A percentile compares a stretch with the other conserved stretches of the same genome.
phyloP scores from a whole-genome alignment of 2,329 filamentous ascomycete genomes.

The Tolypocladium tundrense region DNA sequence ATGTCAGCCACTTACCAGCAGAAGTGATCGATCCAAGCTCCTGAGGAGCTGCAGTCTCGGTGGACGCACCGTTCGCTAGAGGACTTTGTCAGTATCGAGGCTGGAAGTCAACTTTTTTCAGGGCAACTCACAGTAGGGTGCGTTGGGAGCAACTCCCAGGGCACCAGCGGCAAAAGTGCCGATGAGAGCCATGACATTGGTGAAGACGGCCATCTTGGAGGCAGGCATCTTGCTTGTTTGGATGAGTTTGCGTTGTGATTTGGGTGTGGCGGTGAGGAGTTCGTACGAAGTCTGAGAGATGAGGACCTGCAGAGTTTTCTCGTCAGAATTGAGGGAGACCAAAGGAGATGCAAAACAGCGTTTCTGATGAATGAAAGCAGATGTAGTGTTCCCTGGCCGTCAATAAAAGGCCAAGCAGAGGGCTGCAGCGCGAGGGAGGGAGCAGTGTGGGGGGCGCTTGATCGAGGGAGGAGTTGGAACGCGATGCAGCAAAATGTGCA shows the following conservation, averaged over 20 bases:
- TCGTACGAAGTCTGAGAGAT: neutral
- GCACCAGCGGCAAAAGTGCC: constrained; percentile 10
- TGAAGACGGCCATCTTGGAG: constrained; percentile 16
- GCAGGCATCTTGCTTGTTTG: constrained; percentile 13
- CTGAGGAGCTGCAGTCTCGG: constrained; percentile 18
- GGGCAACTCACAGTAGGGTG: constrained; percentile 3
- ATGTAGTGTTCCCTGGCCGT: neutral
- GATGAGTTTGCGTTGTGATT: neutral
- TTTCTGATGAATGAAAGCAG: neutral
- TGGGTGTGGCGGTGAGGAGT: neutral
- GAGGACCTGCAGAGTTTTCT: neutral
- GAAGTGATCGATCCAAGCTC: constrained; percentile 20
- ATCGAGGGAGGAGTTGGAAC: neutral
- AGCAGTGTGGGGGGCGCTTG: neutral
- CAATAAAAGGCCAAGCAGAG: neutral
- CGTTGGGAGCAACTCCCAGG: constrained; percentile 5
- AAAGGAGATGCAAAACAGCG: neutral
- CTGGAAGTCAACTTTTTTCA: neutral
- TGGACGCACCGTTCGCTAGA: constrained; percentile 17
- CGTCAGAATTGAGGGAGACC: neutral
- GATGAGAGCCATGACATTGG: constrained; percentile 11
- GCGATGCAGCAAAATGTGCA: neutral
- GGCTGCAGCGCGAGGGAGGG: neutral
- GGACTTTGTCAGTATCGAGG: neutral
- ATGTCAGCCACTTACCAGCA: constrained; percentile 14